Evolutionary conservation across 2,329 filamentous ascomycete species (phyloP), one percentile per base, ranked within the genome.

Genomic region (Curvularia eragrostidis): DNA sequence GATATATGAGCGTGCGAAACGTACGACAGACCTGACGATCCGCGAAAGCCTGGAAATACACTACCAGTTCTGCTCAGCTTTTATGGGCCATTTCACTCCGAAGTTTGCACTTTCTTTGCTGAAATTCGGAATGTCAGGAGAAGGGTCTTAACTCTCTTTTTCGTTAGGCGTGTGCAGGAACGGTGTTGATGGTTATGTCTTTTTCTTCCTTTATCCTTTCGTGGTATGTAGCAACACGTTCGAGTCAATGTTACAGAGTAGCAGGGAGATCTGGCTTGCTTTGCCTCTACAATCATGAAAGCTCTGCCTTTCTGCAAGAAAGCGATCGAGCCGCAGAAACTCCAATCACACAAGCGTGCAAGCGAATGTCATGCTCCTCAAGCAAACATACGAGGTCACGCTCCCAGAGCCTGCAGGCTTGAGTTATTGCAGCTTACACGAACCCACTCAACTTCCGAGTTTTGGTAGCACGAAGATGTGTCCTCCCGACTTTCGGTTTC

Each of bases 221-320:
- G 51, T 36, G 62, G 63, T 69, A 70, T 69, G 68, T 70, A 70
- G 68, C 58, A 67, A 67, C 59, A 64, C 58, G 50, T 51, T 52
- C 49, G 26, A 53, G 52, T 60, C 41, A 46, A 58, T 50, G 46
- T 54, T 46, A 58, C 36, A 49, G 26, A 58, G 47, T 43, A 39
- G 41, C 39, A 58, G 54, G 30, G 43, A 48, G 32, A 43, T 38
- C 32, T 9, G 42, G 43, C n/a, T 46, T 30, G 43, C 23, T 30
- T 46, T 46, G 26, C 43, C 43, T 46, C 43, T 46, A 28, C 43
- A 10, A 18, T 46, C 43, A 46, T 46, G 43, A 46, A 46, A 50
- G 19, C 48, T 39, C n/a, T 8, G 23, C 5, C 26, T 50, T 50
- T 38, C 21, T 19, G 10, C 8, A 5, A 15, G 23, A 38, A 50